These are phyloP conservation scores for Stephania cephalantha DNA, from an alignment of 164 flowering plant species.

Conservation along the genomic window DNA sequence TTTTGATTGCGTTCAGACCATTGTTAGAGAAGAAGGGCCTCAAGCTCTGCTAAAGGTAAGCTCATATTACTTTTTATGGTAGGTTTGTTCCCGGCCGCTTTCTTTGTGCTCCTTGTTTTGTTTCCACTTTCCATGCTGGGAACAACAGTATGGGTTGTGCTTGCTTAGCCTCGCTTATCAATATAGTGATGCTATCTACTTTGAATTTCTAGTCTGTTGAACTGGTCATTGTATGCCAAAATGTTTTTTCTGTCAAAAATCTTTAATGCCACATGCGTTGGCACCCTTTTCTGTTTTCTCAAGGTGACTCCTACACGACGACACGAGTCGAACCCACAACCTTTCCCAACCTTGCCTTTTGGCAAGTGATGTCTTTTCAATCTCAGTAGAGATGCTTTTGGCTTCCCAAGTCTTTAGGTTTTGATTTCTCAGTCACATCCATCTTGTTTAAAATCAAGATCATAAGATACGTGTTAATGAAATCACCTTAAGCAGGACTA, in stretches of 20 bases:
- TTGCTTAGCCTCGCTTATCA: background rate
- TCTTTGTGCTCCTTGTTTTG: background rate
- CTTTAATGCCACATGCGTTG: background rate
- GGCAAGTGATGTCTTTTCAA: too few relatives aligned
- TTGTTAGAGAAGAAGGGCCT: constrained; percentile 78
- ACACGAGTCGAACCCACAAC: too few relatives aligned
- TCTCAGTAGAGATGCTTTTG: too few relatives aligned
- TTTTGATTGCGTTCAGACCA: constrained; percentile 61
- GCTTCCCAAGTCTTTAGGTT: too few relatives aligned
- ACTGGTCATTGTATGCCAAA: background rate
- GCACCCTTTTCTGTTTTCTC: background rate
- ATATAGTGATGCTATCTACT: too few relatives aligned
- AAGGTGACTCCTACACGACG: too few relatives aligned
- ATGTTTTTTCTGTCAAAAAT: background rate
- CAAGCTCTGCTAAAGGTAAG: constrained; percentile 72
- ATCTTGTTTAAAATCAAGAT: background rate
- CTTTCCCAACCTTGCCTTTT: too few relatives aligned
- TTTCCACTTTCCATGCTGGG: background rate
- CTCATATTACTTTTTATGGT: background rate
- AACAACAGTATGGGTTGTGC: background rate
- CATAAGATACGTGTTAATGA: background rate
- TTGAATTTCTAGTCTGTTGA: background rate
- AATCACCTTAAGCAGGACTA: background rate
- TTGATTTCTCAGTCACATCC: too few relatives aligned
- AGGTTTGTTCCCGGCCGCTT: background rate